phyloP scores from a whole-genome alignment of 441 rosid species.

The Euphorbia corollata region DNA sequence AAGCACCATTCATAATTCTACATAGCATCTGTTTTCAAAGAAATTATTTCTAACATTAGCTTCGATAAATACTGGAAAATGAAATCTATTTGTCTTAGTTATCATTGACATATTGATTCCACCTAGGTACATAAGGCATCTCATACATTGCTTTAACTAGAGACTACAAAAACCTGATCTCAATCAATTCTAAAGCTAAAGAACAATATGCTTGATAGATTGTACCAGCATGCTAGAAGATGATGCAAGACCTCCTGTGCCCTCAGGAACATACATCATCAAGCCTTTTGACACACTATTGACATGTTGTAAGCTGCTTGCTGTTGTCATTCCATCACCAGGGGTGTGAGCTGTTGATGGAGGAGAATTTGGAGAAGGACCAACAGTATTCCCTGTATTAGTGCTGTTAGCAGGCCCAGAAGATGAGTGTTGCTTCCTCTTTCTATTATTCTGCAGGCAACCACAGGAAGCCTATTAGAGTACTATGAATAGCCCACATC shows the following conservation, averaged over 20 bases:
- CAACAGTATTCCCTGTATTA: slow-evolving; percentile 58
- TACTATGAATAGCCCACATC: slow-evolving; percentile 2
- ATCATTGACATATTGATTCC: neutral
- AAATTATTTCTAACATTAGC: neutral
- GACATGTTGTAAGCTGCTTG: slow-evolving; percentile 40
- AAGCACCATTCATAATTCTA: neutral
- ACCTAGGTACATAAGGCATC: neutral
- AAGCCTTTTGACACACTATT: slow-evolving; percentile 38
- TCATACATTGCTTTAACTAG: slow-evolving; percentile 1
- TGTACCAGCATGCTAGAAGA: slow-evolving; percentile 52
- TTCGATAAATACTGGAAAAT: neutral
- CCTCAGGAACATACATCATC: slow-evolving; percentile 43
- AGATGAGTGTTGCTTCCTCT: slow-evolving; percentile 58
- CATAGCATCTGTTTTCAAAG: neutral
- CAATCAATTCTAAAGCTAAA: neutral
- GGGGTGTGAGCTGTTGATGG: slow-evolving; percentile 65
- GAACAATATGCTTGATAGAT: neutral
- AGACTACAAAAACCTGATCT: neutral
- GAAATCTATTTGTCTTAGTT: neutral
- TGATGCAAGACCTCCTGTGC: slow-evolving; percentile 40
- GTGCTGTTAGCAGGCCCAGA: slow-evolving; percentile 63
- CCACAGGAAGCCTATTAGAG: slow-evolving; percentile 16
- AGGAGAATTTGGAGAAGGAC: slow-evolving; percentile 58
- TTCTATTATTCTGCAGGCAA: slow-evolving; percentile 43
- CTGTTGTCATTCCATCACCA: slow-evolving; percentile 51